phyloP scores from a whole-genome alignment of 305 asterid genomes.

The Solanum hybrid region DNA sequence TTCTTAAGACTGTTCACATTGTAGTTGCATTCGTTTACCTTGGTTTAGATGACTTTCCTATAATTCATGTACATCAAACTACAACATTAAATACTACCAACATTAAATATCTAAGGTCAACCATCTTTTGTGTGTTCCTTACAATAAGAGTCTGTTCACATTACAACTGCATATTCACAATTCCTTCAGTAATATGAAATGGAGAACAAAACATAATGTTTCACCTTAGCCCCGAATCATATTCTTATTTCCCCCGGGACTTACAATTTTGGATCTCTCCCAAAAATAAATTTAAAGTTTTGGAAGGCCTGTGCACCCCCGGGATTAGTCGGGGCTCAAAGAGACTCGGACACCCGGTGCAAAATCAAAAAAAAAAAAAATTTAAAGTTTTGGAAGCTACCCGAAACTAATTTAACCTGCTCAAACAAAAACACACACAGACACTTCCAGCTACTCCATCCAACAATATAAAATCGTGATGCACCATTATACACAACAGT shows the following conservation, averaged over 20 bases:
- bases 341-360: too few species aligned
- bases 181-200: neutral
- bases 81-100: neutral
- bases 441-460: neutral
- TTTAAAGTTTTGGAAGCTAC: too few species aligned
- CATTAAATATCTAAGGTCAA: neutral
- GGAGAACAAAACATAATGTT: neutral
- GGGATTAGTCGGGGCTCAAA: too few species aligned
- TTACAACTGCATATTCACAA: neutral
- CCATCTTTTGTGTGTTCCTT: neutral
- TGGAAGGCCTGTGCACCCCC: too few species aligned
- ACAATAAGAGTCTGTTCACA: neutral
- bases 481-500: neutral
- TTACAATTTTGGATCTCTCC: neutral
- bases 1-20: neutral
- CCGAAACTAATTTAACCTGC: neutral
- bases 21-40: neutral
- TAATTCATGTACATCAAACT: neutral
- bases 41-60: neutral
- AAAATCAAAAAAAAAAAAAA: too few species aligned
- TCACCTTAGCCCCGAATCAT: neutral
- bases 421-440: neutral
- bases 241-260: neutral
- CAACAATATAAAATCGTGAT: neutral
- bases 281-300: neutral